Conservation (phyloP, 306 rosid genomes). For the Notholithocarpus densiflorus region DNA sequence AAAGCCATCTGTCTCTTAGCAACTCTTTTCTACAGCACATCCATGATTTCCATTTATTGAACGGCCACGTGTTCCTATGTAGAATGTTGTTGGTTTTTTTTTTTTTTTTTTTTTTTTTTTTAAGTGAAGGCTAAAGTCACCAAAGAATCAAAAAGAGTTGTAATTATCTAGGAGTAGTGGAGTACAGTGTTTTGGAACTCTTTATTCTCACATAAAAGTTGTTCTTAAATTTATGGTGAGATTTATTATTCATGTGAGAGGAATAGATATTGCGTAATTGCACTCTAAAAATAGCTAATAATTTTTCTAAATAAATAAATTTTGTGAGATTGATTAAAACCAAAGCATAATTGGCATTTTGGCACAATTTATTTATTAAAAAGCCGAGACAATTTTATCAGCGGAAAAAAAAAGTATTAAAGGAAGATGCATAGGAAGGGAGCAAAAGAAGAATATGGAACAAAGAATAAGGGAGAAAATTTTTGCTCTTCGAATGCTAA, state of each 20-base stretch:
- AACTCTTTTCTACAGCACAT: conserved; percentile 8
- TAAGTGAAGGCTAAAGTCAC: neutral
- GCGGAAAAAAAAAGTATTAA: too few species aligned
- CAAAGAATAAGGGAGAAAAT: neutral
- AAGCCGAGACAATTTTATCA: neutral
- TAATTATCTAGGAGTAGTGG: too few species aligned
- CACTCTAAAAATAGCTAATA: too few species aligned
- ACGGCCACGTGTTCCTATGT: neutral
- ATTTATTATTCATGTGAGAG: too few species aligned
- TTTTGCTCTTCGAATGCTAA: neutral
- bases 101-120: neutral
- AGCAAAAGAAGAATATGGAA: conserved; percentile 2
- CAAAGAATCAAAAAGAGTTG: neutral
- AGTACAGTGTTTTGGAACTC: too few species aligned
- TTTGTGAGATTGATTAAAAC: neutral
- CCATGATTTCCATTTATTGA: neutral
- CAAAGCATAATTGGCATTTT: too few species aligned
- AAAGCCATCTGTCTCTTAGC: neutral
- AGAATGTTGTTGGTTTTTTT: neutral
- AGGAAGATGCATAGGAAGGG: neutral
- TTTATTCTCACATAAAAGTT: too few species aligned
- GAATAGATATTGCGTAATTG: fast-evolving
- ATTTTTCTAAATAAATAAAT: neutral
- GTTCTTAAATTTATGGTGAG: too few species aligned
- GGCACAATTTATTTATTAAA: neutral